Conservation (phyloP, 305 asterid species). For the Fraxinus sp. region DNA sequence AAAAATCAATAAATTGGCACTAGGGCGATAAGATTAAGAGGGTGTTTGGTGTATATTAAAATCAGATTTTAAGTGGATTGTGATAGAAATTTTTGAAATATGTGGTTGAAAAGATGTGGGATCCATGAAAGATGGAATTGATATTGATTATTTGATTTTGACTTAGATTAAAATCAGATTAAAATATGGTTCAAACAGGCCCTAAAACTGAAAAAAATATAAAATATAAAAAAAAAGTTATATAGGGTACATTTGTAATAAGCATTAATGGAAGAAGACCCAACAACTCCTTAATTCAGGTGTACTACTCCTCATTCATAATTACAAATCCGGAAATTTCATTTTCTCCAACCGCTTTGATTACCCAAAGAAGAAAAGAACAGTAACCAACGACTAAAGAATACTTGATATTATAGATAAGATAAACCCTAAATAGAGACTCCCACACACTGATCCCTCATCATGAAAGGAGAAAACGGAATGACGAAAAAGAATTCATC, state of each 20-base stretch:
- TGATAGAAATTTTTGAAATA: no score
- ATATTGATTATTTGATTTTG: no score
- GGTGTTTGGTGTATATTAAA: no score
- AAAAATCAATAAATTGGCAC: neutral
- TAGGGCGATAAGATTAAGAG: neutral
- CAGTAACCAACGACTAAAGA: neutral
- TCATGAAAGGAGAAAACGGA: neutral
- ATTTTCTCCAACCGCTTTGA: constrained; percentile 37
- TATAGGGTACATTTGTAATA: constrained; percentile 22
- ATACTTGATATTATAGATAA: constrained; percentile 8
- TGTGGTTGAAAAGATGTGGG: no score
- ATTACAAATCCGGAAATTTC: constrained; percentile 48
- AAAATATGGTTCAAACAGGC: no score
- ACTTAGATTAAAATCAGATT: no score
- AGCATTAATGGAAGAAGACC: neutral
- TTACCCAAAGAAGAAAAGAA: neutral
- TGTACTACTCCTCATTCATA: constrained; percentile 29
- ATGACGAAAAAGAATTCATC: constrained; percentile 42
- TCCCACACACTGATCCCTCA: neutral
- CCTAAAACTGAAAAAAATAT: neutral
- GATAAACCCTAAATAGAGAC: neutral
- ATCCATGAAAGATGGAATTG: no score
- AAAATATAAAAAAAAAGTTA: neutral
- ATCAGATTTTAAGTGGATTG: no score
- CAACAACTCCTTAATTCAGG: constrained; percentile 26